Conservation (phyloP, 2,329 filamentous ascomycete species). For the Ophiosphaerella korrae region DNA sequence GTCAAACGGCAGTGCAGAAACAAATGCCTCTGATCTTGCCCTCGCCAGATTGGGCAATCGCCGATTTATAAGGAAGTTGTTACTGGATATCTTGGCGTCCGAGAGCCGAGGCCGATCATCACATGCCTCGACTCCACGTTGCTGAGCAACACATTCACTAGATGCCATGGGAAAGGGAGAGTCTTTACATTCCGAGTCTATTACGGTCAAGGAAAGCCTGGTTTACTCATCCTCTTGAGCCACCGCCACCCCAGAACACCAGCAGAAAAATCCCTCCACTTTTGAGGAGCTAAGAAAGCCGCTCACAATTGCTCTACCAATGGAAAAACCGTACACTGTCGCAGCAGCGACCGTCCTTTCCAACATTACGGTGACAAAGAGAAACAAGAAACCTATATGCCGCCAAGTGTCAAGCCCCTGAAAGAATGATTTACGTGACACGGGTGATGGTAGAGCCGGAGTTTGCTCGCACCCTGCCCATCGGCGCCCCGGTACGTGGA, state of each 20-base stretch:
- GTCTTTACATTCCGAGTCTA: slow-evolving; percentile 39
- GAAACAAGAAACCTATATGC: slow-evolving; percentile 9
- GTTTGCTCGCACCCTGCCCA: slow-evolving; percentile 36
- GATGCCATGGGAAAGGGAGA: slow-evolving; percentile 1
- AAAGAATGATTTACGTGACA: slow-evolving; percentile 16
- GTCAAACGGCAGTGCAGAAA: not conserved
- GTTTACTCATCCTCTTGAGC: slow-evolving; percentile 3
- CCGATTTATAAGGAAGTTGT: not conserved
- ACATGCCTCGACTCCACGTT: not conserved
- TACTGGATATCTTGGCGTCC: slow-evolving; percentile 9
- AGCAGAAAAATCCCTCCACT: slow-evolving; percentile 6
- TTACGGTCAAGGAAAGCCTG: slow-evolving; percentile 17
- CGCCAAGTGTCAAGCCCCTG: slow-evolving; percentile 3
- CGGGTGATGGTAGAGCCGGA: slow-evolving; percentile 39
- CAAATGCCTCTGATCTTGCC: not conserved
- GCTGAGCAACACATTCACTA: not conserved
- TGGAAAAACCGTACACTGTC: slow-evolving; percentile 1
- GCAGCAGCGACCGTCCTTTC: not conserved
- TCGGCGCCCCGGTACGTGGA: slow-evolving; percentile 30
- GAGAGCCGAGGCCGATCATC: slow-evolving; percentile 2
- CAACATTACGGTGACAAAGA: not conserved
- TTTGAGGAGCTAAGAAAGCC: slow-evolving; percentile 5
- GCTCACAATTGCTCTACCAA: slow-evolving; percentile 2
- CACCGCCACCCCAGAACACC: slow-evolving; percentile 5
- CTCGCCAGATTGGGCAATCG: slow-evolving; percentile 2